Percentiles rank a stretch among this genome's conserved stretches.
Conservation (phyloP, 2,329 filamentous ascomycete species). For the Microdochium paspali region DNA sequence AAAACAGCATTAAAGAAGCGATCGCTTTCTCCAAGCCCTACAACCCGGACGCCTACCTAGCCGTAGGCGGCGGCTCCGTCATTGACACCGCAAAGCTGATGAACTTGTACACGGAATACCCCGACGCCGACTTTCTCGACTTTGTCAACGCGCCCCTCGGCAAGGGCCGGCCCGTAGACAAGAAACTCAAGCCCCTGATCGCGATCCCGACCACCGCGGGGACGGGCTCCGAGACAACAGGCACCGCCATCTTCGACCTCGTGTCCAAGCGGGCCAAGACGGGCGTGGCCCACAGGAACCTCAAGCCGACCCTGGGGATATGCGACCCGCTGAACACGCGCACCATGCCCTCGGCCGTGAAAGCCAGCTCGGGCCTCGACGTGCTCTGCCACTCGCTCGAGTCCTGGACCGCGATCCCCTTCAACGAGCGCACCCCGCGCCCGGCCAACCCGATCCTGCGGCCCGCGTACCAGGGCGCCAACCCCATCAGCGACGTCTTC, state of each 20-base stretch:
- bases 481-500: slow-evolving; percentile 97
- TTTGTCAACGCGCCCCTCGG: slow-evolving; percentile 96
- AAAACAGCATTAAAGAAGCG: slow-evolving; percentile 69
- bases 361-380: slow-evolving; percentile 84
- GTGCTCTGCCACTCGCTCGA: slow-evolving; percentile 93
- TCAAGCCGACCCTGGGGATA: slow-evolving; percentile 92
- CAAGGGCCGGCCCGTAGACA: slow-evolving; percentile 67
- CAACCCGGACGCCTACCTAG: slow-evolving; percentile 79
- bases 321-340: slow-evolving; percentile 79
- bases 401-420: slow-evolving; percentile 96
- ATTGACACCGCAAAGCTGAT: slow-evolving; percentile 98
- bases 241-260: slow-evolving; percentile 95
- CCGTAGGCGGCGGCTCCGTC: slow-evolving; percentile 85
- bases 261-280: slow-evolving; percentile 88
- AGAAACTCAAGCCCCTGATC: slow-evolving; percentile 64
- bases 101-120: slow-evolving; percentile 90
- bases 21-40: slow-evolving; percentile 80
- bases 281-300: slow-evolving; percentile 85
- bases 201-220: slow-evolving; percentile 81
- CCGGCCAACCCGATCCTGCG: slow-evolving; percentile 84
- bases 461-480: slow-evolving; percentile 93
- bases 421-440: slow-evolving; percentile 72
- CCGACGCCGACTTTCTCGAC: slow-evolving; percentile 88
- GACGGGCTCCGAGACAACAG: slow-evolving; percentile 89
- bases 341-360: slow-evolving; percentile 92